These are phyloP conservation scores for Colletotrichum spaethianum DNA, from an alignment of 2,329 filamentous ascomycete genomes.

Conservation along the genomic window DNA sequence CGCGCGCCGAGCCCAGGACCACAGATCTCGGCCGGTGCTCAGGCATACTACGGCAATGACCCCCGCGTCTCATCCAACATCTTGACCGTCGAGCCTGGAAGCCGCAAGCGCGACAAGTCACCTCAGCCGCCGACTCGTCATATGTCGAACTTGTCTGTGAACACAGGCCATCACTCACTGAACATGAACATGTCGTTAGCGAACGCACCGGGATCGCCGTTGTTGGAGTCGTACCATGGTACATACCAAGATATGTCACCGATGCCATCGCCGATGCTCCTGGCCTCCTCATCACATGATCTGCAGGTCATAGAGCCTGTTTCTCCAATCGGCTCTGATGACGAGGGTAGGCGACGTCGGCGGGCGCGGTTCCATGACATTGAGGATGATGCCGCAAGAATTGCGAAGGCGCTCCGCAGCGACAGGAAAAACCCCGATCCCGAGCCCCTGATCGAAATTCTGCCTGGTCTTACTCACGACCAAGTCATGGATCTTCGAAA, in stretches of 20 bases:
- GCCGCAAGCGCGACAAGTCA: conserved; percentile 58
- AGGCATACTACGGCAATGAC: conserved; percentile 53
- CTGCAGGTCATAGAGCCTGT: conserved; percentile 60
- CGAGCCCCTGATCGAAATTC: conserved; percentile 82
- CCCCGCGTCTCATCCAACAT: conserved; percentile 56
- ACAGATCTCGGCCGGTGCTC: conserved; percentile 42
- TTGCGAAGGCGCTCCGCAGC: conserved; percentile 82
- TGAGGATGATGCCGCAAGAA: conserved; percentile 80
- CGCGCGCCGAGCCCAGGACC: conserved; percentile 36
- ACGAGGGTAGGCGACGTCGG: conserved; percentile 63
- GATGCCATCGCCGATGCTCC: conserved; percentile 86
- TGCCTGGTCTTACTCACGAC: conserved; percentile 87
- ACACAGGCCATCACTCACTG: conserved; percentile 58
- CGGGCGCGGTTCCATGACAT: conserved; percentile 88
- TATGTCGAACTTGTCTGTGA: conserved; percentile 68
- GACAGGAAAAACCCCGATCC: conserved; percentile 73
- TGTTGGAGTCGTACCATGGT: conserved; percentile 92
- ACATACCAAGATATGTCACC: conserved; percentile 96
- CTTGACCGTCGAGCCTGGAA: conserved; percentile 58
- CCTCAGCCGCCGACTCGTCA: conserved; percentile 63
- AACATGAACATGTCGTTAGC: conserved; percentile 61
- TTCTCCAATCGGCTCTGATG: conserved; percentile 67
- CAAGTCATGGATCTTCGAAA: conserved; percentile 88
- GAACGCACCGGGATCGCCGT: conserved; percentile 81
- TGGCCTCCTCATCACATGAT: conserved; percentile 53